Conservation (phyloP, 2,329 filamentous ascomycete species). For the Eurotiales sp. region DNA sequence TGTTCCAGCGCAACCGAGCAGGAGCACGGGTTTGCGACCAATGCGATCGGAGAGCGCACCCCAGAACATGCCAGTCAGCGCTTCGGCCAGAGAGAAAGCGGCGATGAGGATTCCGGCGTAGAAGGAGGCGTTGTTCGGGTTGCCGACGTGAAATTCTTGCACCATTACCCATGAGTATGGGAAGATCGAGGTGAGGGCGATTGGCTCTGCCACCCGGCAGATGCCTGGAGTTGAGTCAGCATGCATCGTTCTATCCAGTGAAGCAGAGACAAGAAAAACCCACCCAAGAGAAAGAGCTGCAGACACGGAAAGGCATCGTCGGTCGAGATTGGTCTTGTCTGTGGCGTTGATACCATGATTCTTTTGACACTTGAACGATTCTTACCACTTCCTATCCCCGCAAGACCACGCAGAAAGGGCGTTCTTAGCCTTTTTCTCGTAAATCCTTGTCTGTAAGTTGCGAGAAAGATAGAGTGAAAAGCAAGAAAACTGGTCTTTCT, state of each 20-base stretch:
- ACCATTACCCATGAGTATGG: constrained; percentile 76
- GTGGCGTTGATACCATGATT: constrained; percentile 58
- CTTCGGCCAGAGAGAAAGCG: constrained; percentile 78
- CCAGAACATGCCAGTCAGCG: constrained; percentile 83
- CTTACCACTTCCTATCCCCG: constrained; percentile 46
- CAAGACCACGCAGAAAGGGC: constrained; percentile 12
- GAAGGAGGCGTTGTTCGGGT: constrained; percentile 67
- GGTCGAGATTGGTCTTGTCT: constrained; percentile 56
- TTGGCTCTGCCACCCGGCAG: constrained; percentile 87
- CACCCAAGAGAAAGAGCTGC: constrained; percentile 83
- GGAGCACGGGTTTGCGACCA: constrained; percentile 78
- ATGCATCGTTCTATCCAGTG: background rate
- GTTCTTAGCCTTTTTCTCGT: background rate
- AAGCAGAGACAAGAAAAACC: constrained; percentile 23
- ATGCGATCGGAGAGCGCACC: constrained; percentile 75
- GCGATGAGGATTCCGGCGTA: constrained; percentile 87
- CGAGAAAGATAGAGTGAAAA: background rate
- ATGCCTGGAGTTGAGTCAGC: constrained; percentile 59
- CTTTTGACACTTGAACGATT: constrained; percentile 45
- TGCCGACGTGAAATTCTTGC: constrained; percentile 17
- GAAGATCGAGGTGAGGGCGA: constrained; percentile 88
- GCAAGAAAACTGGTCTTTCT: constrained; percentile 6
- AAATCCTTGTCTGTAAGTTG: background rate
- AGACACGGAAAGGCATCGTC: constrained; percentile 73
- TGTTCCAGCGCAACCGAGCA: constrained; percentile 77